Base-by-base conservation (phyloP, 1,284 basidiomycete genomes). In the Ceratobasidium sp. region DNA sequence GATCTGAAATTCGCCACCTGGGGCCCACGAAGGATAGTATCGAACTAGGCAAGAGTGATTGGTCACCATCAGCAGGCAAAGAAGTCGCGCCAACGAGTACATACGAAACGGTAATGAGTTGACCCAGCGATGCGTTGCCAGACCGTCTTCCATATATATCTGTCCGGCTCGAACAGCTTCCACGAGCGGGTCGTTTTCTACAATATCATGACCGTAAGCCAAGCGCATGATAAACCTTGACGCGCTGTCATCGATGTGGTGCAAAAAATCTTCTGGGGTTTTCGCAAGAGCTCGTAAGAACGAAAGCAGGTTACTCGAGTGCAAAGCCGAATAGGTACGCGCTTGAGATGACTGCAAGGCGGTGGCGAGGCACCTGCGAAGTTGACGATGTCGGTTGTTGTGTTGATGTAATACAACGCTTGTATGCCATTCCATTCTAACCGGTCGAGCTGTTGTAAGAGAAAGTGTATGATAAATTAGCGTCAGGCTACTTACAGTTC, bases 161-260 rank as follows among this genome's bases (percentile, higher is more conserved):
- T 62, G 57, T 28, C 59, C 59, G 7, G 70, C 57, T 26, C 57
- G 9, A 7, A 74, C 59, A 38, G 59, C 40, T 28, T 20, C 70
- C n/a, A 74, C 59, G 9, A 74, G 59, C n/a, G 70, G 70, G 44
- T 74, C 70, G 23, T 74, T 50, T 74, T 74, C 44, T 2, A 74
- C 20, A 3, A 74, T 74, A 28, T 74, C 59, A 38, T 74, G 70
- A 3, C 59, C 70, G n/a, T 74, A 74, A 0, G 59, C 70, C 44
- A 74, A 26, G 17, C 59, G 57, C 70, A 74, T 74, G 40, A 74
- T 74, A 38, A 74, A 74, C n/a, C 70, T 44, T 23, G 57, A 61
- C 9, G 46, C 70, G 23, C 57, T 62, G 48, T 74, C 70, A 15
- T 74, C 59, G 54, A 74, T 61, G 23, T 62, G 59, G 42, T 48